Evolutionary conservation across 495 filamentous ascomycete genomes (phyloP).

Genomic region (Cetradonia linearis): DNA sequence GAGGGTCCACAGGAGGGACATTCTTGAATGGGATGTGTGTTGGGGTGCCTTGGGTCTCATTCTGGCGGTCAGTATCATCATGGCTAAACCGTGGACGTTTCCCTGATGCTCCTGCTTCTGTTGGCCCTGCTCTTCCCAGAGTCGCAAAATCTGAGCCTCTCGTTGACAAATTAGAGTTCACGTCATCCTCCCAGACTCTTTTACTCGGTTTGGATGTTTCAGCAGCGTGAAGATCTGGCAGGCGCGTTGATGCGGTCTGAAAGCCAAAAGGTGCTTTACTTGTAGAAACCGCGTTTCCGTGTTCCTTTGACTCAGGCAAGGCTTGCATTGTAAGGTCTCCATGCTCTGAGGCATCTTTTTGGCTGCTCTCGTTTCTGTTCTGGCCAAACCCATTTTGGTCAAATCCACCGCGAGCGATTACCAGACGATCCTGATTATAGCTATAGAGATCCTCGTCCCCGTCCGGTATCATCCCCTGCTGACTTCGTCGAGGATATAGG

Average conservation of each 20-base stretch:
- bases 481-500: constrained; percentile 23
- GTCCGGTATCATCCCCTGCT: neutral
- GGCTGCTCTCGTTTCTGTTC: neutral
- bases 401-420: neutral
- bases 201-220: neutral
- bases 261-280: neutral
- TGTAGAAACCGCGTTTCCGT: neutral
- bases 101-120: neutral
- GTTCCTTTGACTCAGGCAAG: neutral
- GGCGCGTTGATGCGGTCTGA: neutral
- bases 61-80: neutral
- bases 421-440: neutral
- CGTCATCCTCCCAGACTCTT: neutral
- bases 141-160: neutral
- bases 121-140: neutral
- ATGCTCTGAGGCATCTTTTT: neutral
- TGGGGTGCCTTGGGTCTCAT: neutral
- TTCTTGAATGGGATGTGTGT: too few relatives aligned
- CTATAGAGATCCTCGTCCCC: neutral
- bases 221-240: neutral
- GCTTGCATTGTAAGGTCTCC: neutral
- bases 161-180: too few relatives aligned
- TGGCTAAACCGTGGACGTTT: neutral
- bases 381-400: neutral
- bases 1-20: neutral